Base-by-base conservation (phyloP, 805 yeast genomes). In the Nakazawaea ernobii region DNA sequence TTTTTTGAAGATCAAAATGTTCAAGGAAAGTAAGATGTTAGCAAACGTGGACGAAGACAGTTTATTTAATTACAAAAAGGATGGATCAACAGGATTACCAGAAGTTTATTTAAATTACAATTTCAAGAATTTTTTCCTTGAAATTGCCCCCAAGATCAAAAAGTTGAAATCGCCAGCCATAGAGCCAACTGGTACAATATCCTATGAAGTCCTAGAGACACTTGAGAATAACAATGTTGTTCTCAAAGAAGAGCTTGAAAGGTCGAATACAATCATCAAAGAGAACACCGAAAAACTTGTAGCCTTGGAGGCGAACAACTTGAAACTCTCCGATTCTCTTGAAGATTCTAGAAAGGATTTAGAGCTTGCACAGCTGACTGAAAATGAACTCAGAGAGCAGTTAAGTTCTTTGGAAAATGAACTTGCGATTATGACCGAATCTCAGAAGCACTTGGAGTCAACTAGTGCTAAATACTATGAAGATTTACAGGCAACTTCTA, bases 51-150 rank as follows among this genome's bases (percentile, higher is more conserved):
- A 75, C n/a, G 74, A 71, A 3, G 73, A 73, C 1, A 67, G 69
- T 20, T 67, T 78, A 27, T 62, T 77, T 24, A 68, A 71, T 14
- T 77, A 82, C 2, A 70, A 71, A 4, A 74, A 77, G 52, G 96
- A 89, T 59, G 83, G 80, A 2, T 4, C 37, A 8, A 81, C 95
- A 1, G 99, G 99, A 1, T 73, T 92, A 37, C 99, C 98, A 0
- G 79, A 80, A 49, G 85, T 92, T 1, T 89, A 76, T 56, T 84
- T 94, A 58, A 84, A 82, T 49, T 60, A 75, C 0, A 65, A 72
- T 2, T 88, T 88, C 59, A 80, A 86, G 3, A 68, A 67, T 3
- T 66, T 90, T 44, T 67, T 94, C 38, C 81, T 80, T 52, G 94
- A 85, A 2, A 85, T 88, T 56, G 79, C 75, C 52, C 54, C 65